These are phyloP conservation scores for Lindgomyces ingoldianus DNA, from an alignment of 495 filamentous ascomycete genomes.

Conservation along the genomic window DNA sequence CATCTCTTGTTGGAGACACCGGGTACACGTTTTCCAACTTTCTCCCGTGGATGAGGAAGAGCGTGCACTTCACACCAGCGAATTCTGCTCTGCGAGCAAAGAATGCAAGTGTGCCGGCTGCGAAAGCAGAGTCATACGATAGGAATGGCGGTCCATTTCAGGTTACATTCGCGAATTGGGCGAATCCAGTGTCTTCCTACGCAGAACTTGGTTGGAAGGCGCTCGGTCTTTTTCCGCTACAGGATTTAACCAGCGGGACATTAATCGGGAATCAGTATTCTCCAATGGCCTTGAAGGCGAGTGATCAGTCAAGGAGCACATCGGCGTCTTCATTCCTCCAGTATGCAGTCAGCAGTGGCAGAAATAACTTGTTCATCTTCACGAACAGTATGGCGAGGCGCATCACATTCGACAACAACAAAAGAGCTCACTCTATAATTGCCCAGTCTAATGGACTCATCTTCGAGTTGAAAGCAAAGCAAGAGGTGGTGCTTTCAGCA, in stretches of 20 bases:
- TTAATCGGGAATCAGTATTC: constrained; percentile 49
- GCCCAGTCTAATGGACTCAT: no score
- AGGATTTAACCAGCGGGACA: constrained; percentile 49
- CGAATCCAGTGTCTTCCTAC: constrained; percentile 11
- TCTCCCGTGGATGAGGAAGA: background rate
- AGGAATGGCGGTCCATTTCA: background rate
- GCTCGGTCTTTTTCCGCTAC: background rate
- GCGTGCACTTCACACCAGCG: background rate
- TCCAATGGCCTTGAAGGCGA: constrained; percentile 47
- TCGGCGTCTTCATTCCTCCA: constrained; percentile 47
- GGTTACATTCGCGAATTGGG: background rate
- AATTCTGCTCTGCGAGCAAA: background rate
- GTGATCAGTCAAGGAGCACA: constrained; percentile 45
- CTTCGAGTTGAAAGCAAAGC: no score
- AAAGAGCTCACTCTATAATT: no score
- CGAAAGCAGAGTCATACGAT: background rate
- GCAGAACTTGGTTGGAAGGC: constrained; percentile 4
- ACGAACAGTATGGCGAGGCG: no score
- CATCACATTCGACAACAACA: no score
- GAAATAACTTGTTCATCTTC: constrained; percentile 40
- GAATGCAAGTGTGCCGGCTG: background rate
- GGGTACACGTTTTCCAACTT: background rate
- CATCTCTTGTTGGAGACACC: background rate
- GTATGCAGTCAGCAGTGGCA: background rate
- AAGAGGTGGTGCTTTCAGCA: no score